phyloP scores from a whole-genome alignment of 2,329 filamentous ascomycete genomes.

The Exophiala viscosa region DNA sequence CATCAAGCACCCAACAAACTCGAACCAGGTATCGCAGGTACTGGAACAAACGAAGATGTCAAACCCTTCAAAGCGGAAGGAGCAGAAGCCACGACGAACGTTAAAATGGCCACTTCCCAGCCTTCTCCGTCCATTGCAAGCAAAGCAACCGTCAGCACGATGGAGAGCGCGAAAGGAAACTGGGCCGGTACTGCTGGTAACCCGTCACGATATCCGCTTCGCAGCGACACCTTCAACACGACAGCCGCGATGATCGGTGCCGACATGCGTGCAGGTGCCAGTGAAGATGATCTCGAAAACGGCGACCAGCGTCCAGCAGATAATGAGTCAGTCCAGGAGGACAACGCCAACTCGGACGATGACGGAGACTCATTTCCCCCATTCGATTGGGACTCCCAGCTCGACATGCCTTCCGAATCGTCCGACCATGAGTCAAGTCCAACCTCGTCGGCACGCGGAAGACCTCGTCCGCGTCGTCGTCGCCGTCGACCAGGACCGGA shows the following conservation, averaged over 20 bases:
- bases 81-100: too few species aligned
- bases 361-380: slow-evolving; percentile 38
- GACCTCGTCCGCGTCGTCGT: neutral
- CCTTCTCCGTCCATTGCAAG: too few species aligned
- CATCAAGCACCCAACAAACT: neutral
- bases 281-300: neutral
- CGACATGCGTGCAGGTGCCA: neutral
- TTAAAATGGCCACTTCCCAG: too few species aligned
- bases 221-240: slow-evolving; percentile 18
- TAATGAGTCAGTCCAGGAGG: neutral
- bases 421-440: slow-evolving; percentile 20
- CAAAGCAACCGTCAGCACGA: too few species aligned
- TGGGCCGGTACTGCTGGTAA: too few species aligned
- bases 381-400: slow-evolving; percentile 42
- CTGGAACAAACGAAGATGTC: neutral
- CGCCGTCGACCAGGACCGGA: neutral
- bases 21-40: neutral
- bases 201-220: neutral
- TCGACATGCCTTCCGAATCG: slow-evolving; percentile 37
- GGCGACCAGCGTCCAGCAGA: neutral
- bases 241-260: slow-evolving; percentile 13
- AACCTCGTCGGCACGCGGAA: neutral
- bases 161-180: too few species aligned
- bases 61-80: neutral
- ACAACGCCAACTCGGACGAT: neutral